phyloP scores from a whole-genome alignment of 768 basidiomycete genomes.

The Leccinum broughii region DNA sequence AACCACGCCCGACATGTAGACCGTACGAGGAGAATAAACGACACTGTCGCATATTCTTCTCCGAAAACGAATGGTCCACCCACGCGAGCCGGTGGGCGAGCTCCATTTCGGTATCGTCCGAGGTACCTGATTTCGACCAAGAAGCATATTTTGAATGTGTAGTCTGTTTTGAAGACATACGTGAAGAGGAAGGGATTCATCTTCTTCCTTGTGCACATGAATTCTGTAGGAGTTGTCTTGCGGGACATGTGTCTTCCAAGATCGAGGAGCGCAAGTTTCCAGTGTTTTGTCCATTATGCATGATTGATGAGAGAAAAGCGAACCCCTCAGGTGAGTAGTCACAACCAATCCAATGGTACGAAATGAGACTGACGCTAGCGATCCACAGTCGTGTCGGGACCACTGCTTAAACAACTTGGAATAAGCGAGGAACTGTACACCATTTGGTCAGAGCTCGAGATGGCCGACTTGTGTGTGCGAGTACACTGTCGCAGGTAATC shows the following conservation, averaged over 20 bases:
- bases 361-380: not conserved
- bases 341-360: not conserved
- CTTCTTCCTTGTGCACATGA: slow-evolving; percentile 46
- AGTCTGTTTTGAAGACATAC: slow-evolving; percentile 53
- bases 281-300: slow-evolving; percentile 60
- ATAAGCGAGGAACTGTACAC: slow-evolving; percentile 43
- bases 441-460: slow-evolving; percentile 47
- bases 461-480: slow-evolving; percentile 41
- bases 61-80: slow-evolving; percentile 11
- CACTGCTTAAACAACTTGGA: slow-evolving; percentile 40
- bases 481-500: slow-evolving; percentile 51
- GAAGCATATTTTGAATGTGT: slow-evolving; percentile 45
- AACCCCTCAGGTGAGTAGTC: slow-evolving; percentile 35
- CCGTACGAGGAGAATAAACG: slow-evolving; percentile 26
- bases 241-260: slow-evolving; percentile 42
- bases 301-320: slow-evolving; percentile 31
- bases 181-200: slow-evolving; percentile 42
- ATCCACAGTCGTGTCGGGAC: slow-evolving; percentile 38
- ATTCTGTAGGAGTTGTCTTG: slow-evolving; percentile 56
- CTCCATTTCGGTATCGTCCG: slow-evolving; percentile 1
- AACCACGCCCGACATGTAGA: not conserved
- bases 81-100: not conserved
- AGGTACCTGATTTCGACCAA: slow-evolving; percentile 5
- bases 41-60: slow-evolving; percentile 29
- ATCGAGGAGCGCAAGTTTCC: slow-evolving; percentile 55